A percentile compares a stretch with the other conserved stretches of the same genome.
phyloP scores from a whole-genome alignment of 208 protist genomes.

The Angomonas ambiguus region DNA sequence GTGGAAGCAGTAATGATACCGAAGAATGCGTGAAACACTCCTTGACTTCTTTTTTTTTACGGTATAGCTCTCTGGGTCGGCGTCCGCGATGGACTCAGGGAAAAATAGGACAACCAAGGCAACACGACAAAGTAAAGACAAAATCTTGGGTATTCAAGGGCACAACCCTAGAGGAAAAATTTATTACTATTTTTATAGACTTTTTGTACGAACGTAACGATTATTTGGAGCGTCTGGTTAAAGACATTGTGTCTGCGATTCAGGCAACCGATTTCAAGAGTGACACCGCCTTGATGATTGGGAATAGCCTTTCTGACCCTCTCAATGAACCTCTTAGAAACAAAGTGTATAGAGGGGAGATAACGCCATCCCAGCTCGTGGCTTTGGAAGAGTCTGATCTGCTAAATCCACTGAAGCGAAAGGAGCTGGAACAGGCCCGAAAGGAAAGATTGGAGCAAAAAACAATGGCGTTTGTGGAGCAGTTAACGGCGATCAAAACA shows the following conservation, averaged over 20 bases:
- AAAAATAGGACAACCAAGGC: neutral
- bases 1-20: neutral
- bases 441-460: constrained; percentile 34
- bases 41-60: neutral
- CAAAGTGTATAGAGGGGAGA: constrained; percentile 18
- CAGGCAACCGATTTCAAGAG: constrained; percentile 10
- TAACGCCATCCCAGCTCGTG: constrained; percentile 25
- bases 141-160: neutral
- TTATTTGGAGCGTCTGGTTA: neutral
- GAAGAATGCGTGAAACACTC: neutral
- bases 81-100: neutral
- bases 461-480: constrained; percentile 38
- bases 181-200: neutral
- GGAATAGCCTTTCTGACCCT: constrained; percentile 38
- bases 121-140: neutral
- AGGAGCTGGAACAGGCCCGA: constrained; percentile 25
- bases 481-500: constrained; percentile 31
- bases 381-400: constrained; percentile 37
- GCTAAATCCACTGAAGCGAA: constrained; percentile 31
- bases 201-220: neutral
- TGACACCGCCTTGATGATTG: constrained; percentile 28
- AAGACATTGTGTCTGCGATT: constrained; percentile 19
- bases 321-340: constrained; percentile 40
- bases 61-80: neutral
- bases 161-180: neutral